Conservation (phyloP, 768 basidiomycete species). For the Pseudohyphozyma bogoriensis region DNA sequence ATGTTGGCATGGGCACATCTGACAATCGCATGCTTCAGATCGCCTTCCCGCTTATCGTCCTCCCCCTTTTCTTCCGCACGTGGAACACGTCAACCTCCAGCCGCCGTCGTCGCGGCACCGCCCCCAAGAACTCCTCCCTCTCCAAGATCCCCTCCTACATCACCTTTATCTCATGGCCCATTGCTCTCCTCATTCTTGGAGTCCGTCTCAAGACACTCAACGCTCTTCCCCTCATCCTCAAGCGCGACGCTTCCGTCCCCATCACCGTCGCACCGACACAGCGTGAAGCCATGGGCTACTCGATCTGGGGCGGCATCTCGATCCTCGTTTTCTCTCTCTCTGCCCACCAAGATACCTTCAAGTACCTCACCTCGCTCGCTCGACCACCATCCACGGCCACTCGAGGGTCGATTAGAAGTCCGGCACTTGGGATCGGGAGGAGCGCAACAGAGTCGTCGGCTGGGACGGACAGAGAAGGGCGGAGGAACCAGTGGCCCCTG, state of each 20-base stretch:
- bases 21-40: background rate
- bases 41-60: conserved; percentile 14
- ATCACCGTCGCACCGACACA: too few relatives aligned
- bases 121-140: conserved; percentile 3
- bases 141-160: conserved; percentile 4
- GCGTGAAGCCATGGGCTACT: conserved; percentile 2
- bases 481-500: conserved; percentile 28
- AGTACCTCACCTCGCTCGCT: conserved; percentile 17
- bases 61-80: too few relatives aligned
- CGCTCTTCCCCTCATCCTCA: background rate
- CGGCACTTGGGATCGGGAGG: background rate
- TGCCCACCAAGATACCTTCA: conserved; percentile 30
- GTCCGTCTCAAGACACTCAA: conserved; percentile 23
- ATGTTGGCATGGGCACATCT: background rate
- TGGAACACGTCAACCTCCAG: too few relatives aligned
- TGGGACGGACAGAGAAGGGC: conserved; percentile 4
- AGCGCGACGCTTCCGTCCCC: background rate
- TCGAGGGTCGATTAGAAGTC: background rate
- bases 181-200: conserved; percentile 30
- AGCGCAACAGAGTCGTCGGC: background rate
- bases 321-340: conserved; percentile 28
- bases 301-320: conserved; percentile 23
- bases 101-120: conserved; percentile 7
- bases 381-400: conserved; percentile 11
- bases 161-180: conserved; percentile 24